A percentile compares a stretch with the other conserved stretches of the same genome.
These are phyloP conservation scores for Acer yangbiense DNA, from an alignment of 345 rosid species.

Conservation along the genomic window DNA sequence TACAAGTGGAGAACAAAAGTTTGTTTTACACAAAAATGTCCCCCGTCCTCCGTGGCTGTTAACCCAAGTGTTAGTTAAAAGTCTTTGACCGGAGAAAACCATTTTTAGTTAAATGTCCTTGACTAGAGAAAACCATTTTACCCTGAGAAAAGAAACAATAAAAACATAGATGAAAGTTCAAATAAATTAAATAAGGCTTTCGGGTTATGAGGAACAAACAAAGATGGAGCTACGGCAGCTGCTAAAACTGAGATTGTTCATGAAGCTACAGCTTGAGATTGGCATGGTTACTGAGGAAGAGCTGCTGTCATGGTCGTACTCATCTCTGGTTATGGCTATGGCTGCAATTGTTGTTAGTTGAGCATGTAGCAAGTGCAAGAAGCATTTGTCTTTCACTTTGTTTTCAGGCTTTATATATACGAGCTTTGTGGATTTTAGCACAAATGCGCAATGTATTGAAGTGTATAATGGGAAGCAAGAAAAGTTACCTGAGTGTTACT, in stretches of 20 bases:
- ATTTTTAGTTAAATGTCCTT: neutral
- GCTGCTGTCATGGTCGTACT: conserved; percentile 62
- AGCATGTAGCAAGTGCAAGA: neutral
- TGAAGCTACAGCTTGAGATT: conserved; percentile 83
- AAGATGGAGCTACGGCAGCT: conserved; percentile 78
- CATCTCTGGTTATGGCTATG: conserved; percentile 38
- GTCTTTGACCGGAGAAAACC: neutral
- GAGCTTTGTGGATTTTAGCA: neutral
- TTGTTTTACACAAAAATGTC: neutral
- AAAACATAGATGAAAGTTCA: neutral
- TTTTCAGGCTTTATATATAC: conserved; percentile 24
- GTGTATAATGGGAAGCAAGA: conserved; percentile 31
- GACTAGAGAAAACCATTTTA: neutral
- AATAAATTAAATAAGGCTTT: conserved; percentile 22
- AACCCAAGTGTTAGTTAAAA: neutral
- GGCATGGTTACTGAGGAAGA: conserved; percentile 60
- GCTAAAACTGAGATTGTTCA: conserved; percentile 77
- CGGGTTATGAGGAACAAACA: conserved; percentile 38
- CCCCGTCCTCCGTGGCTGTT: neutral
- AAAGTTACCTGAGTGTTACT: conserved; percentile 33
- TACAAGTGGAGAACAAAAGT: neutral
- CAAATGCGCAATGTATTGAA: neutral
- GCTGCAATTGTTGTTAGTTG: conserved; percentile 42
- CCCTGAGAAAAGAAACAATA: neutral
- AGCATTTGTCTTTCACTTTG: neutral